Base-by-base conservation (phyloP, 2,329 filamentous ascomycete species). In the Fusarium drepaniforme region DNA sequence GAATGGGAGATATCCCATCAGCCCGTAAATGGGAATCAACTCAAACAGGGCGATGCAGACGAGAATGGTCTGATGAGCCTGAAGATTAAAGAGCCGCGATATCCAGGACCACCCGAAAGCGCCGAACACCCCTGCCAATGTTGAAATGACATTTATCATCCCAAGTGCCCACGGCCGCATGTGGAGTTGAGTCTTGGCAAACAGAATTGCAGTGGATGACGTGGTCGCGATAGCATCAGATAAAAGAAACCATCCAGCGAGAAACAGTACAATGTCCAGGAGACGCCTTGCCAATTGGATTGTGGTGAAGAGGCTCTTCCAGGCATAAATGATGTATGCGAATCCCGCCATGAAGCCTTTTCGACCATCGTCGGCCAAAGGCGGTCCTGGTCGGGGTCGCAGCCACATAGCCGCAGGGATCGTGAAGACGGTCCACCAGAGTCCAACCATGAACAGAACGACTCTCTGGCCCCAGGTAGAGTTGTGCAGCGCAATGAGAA, bases 141-240 rank as follows among this genome's bases (percentile, higher is more conserved):
- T 98, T 40, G 93, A 94, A 76, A 98, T 96, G 64, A 98, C 95
- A 79, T 96, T 98, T 82, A 99, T 98, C 81, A 98, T 88, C 8
- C 95, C 97, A 28, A 99, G 85, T 3, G 94, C 94, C 83, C 94
- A 95, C 1, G 96, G 92, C 68, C 92, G 89, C 97, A 99, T 99
- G 74, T 93, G 91, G 12, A 99, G 87, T 73, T 95, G 91, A 0
- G 96, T 98, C 85, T 98, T 98, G 46, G 96, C 97, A 81, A 98
- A 99, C 12, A 99, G 88, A 33, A 98, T 95, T 1, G 97, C 97
- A 0, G 97, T 98, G 16, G 95, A 96, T 38, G 94, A 97, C 1
- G 97, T 96, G 0, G 97, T 98, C 9, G 97, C 97, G 73, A 98
- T 95, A 49, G 94, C 95, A 79, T 99, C 97, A 8, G 94, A 97